A percentile compares a stretch with the other conserved stretches of the same genome.
phyloP scores from a whole-genome alignment of 2,329 filamentous ascomycete species.

The Alternaria tenuissima region DNA sequence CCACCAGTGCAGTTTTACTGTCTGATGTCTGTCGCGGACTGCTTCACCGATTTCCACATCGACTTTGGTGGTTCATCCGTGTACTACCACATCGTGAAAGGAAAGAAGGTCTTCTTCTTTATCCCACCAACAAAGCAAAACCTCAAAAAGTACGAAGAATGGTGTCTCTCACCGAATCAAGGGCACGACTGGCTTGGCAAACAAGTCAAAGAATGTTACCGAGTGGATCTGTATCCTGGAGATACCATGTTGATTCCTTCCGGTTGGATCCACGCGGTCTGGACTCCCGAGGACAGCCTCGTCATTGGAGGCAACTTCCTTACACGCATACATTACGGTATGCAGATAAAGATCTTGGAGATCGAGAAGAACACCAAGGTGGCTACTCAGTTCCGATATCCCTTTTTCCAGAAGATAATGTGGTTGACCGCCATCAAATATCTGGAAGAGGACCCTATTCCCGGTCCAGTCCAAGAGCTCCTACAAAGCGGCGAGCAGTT shows the following conservation, averaged over 20 bases:
- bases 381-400: constrained; percentile 71
- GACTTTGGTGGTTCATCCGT: constrained; percentile 76
- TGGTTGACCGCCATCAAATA: constrained; percentile 73
- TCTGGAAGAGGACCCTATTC: constrained; percentile 70
- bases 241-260: constrained; percentile 77
- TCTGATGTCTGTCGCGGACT: constrained; percentile 75
- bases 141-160: constrained; percentile 74
- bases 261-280: constrained; percentile 76
- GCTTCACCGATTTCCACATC: constrained; percentile 76
- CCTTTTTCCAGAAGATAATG: constrained; percentile 73
- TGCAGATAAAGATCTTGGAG: constrained; percentile 71
- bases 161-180: constrained; percentile 72
- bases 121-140: constrained; percentile 73
- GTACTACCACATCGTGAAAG: constrained; percentile 74
- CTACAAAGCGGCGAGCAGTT: constrained; percentile 66
- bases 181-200: constrained; percentile 71
- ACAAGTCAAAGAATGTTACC: constrained; percentile 71
- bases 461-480: constrained; percentile 61
- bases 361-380: constrained; percentile 74
- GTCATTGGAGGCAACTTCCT: constrained; percentile 77
- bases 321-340: constrained; percentile 70
- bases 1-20: constrained; percentile 74
- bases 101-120: constrained; percentile 76
- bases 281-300: constrained; percentile 73
- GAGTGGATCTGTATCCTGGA: constrained; percentile 70